phyloP scores from a whole-genome alignment of 1,139 yeast genomes.

The Suhomyces kunorum region DNA sequence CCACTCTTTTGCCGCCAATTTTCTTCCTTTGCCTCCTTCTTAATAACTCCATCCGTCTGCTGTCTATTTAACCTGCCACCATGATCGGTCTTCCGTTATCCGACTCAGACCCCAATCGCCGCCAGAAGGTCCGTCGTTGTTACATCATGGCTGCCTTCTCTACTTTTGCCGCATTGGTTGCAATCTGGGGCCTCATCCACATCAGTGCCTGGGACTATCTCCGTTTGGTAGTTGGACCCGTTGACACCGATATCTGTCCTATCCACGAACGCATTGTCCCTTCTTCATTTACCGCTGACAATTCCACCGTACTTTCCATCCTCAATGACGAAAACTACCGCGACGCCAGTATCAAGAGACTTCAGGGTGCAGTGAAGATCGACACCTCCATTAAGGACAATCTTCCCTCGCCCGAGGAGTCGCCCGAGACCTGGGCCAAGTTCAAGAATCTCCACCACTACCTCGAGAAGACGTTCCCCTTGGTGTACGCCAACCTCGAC shows the following conservation, averaged over 20 bases:
- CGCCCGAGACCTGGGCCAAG: constrained; percentile 41
- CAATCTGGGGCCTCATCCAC: constrained; percentile 18
- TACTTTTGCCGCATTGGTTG: constrained; percentile 9
- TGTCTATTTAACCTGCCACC: not conserved
- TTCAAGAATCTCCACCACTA: constrained; percentile 51
- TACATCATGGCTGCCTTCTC: constrained; percentile 2
- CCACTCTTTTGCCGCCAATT: too few species aligned
- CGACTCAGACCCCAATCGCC: constrained; percentile 1
- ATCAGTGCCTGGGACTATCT: constrained; percentile 25
- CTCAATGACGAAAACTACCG: constrained; percentile 37
- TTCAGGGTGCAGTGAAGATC: constrained; percentile 46
- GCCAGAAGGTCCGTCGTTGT: constrained; percentile 1
- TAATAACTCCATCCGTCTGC: too few species aligned
- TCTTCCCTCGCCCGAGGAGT: constrained; percentile 41
- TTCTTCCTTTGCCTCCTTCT: not conserved
- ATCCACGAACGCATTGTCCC: constrained; percentile 35
- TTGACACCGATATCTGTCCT: constrained; percentile 31
- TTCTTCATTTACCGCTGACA: constrained; percentile 30
- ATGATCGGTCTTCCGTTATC: constrained; percentile 15
- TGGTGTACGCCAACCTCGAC: constrained; percentile 48
- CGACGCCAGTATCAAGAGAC: constrained; percentile 34
- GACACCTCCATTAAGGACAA: constrained; percentile 49
- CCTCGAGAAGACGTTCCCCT: constrained; percentile 59
- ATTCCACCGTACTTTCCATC: constrained; percentile 36
- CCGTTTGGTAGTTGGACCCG: constrained; percentile 25